Conservation (phyloP, 441 rosid species). For the Bocquillonia castaneifolia region DNA sequence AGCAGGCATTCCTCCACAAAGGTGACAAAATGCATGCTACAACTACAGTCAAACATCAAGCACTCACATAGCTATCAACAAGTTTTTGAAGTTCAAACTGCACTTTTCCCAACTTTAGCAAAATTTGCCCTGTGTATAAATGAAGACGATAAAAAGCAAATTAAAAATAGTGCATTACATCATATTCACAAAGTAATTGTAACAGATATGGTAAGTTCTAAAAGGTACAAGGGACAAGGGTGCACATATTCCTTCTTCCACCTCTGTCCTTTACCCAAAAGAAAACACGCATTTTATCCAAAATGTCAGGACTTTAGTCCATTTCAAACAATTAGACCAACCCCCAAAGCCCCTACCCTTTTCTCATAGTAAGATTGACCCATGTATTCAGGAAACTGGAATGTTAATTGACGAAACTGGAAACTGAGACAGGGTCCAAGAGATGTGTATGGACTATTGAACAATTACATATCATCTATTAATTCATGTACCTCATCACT, state of each 20-base stretch:
- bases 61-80: conserved; percentile 89
- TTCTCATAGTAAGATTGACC: background rate
- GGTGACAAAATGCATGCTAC: conserved; percentile 9
- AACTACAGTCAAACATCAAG: conserved; percentile 14
- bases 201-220: background rate
- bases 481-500: background rate
- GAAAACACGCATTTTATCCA: background rate
- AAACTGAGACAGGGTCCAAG: no score
- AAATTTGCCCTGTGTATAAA: conserved; percentile 55
- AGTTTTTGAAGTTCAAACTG: conserved; percentile 86
- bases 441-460: background rate
- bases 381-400: conserved; percentile 7
- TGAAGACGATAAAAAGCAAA: conserved; percentile 18
- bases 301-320: background rate
- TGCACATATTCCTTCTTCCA: background rate
- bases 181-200: background rate
- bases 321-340: background rate
- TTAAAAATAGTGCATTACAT: background rate
- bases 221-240: background rate
- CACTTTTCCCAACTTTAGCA: conserved; percentile 69
- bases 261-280: background rate
- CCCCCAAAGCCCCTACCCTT: background rate
- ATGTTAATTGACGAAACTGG: background rate
- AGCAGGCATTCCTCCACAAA: background rate
- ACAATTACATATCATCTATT: background rate